These are phyloP conservation scores for Rhytidhysteron rufulum DNA, from an alignment of 2,329 filamentous ascomycete genomes.

Conservation along the genomic window DNA sequence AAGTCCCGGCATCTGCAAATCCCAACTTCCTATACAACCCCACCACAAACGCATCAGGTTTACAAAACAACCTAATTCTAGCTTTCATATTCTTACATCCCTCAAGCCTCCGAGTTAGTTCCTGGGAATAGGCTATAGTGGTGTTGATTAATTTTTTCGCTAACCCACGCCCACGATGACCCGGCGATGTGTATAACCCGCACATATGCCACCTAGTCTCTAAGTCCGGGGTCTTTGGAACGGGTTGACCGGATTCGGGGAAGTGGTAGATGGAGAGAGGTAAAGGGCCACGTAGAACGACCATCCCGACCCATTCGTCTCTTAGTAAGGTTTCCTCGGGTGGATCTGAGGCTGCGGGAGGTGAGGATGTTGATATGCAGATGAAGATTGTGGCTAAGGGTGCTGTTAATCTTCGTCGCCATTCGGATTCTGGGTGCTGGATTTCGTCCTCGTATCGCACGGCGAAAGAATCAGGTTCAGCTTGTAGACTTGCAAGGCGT, in stretches of 20 bases:
- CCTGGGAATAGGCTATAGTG: slow-evolving; percentile 3
- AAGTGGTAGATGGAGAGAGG: slow-evolving; percentile 13
- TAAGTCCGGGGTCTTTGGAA: slow-evolving; percentile 7
- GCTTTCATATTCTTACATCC: slow-evolving; percentile 6
- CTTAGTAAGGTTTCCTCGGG: slow-evolving; percentile 11
- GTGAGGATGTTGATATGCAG: slow-evolving; percentile 4
- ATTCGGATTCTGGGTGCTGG: slow-evolving; percentile 8
- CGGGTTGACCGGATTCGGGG: slow-evolving; percentile 9
- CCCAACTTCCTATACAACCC: slow-evolving; percentile 13
- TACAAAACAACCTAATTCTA: slow-evolving; percentile 12
- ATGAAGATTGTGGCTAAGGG: slow-evolving; percentile 3
- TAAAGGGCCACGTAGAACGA: slow-evolving; percentile 13
- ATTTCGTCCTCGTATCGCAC: slow-evolving; percentile 11
- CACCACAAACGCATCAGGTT: slow-evolving; percentile 9
- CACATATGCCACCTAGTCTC: slow-evolving; percentile 17
- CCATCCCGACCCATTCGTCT: slow-evolving; percentile 16
- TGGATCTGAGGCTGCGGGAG: not conserved
- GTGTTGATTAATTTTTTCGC: slow-evolving; percentile 9
- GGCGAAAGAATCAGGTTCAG: slow-evolving; percentile 13
- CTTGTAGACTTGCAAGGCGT: slow-evolving; percentile 14
- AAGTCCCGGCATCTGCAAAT: slow-evolving; percentile 10
- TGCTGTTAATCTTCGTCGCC: slow-evolving; percentile 10
- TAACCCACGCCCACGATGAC: slow-evolving; percentile 12
- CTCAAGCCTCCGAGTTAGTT: not conserved
- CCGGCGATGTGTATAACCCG: slow-evolving; percentile 13